These are phyloP conservation scores for Cryphonectria naterciae DNA, from an alignment of 2,329 filamentous ascomycete genomes.

Conservation along the genomic window DNA sequence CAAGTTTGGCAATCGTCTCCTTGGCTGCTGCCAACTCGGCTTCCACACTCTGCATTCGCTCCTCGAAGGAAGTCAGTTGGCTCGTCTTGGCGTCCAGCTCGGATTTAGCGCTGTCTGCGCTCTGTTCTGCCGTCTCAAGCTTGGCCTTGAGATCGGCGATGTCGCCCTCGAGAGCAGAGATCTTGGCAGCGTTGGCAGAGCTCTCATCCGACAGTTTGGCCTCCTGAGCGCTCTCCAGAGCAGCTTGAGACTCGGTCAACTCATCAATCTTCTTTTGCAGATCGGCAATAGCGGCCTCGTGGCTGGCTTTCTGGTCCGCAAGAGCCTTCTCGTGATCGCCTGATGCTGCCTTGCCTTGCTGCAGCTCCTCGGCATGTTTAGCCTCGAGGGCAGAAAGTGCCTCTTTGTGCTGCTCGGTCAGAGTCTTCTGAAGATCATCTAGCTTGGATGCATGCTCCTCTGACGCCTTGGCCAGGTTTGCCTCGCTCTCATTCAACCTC, in stretches of 20 bases:
- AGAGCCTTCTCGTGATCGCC: constrained; percentile 54
- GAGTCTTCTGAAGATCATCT: constrained; percentile 52
- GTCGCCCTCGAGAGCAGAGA: constrained; percentile 57
- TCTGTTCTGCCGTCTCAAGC: constrained; percentile 52
- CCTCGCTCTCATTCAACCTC: constrained; percentile 44
- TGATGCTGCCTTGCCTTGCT: constrained; percentile 49
- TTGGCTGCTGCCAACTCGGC: constrained; percentile 51
- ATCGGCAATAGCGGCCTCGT: constrained; percentile 52
- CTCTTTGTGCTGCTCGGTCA: constrained; percentile 55
- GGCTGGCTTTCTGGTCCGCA: constrained; percentile 53
- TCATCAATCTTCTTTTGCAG: constrained; percentile 61
- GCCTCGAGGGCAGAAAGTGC: constrained; percentile 55
- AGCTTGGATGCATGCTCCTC: constrained; percentile 56
- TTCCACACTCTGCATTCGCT: constrained; percentile 48
- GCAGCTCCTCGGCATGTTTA: constrained; percentile 57
- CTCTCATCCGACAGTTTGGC: constrained; percentile 50
- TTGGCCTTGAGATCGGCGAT: constrained; percentile 55
- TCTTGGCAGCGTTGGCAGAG: constrained; percentile 49
- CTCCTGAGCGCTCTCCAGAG: constrained; percentile 50
- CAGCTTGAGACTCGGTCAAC: constrained; percentile 51
- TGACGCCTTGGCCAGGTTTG: constrained; percentile 43
- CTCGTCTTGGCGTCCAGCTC: constrained; percentile 49
- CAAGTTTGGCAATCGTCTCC: constrained; percentile 51
- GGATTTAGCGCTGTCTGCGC: constrained; percentile 46
- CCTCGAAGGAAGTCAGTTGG: constrained; percentile 45